Percentiles rank a stretch among this genome's conserved stretches.
Evolutionary conservation across 164 flowering plant species (phyloP).

Genomic region (Buxus sempervirens): DNA sequence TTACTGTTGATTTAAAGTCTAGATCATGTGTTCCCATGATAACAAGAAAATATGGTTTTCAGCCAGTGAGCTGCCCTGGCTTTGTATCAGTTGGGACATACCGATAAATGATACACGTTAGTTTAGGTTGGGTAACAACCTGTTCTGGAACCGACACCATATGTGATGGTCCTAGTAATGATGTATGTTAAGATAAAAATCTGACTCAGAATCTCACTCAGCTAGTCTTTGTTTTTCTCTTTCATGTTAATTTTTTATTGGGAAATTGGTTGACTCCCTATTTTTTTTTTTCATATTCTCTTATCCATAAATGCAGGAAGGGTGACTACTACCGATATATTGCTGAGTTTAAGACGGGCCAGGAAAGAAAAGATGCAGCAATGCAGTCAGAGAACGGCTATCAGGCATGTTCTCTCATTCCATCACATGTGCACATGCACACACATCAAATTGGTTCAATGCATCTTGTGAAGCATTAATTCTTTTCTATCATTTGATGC

Average conservation of each 20-base stretch:
- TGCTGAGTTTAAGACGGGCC: constrained; percentile 81
- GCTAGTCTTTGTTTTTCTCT: too few species aligned
- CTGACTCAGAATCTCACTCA: background rate
- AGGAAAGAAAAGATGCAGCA: constrained; percentile 76
- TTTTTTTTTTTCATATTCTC: background rate
- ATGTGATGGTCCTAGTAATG: too few species aligned
- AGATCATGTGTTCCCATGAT: too few species aligned
- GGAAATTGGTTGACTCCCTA: background rate
- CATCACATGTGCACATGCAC: background rate
- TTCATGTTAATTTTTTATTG: too few species aligned
- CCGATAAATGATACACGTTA: too few species aligned
- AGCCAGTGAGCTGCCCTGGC: too few species aligned
- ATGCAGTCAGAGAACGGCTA: constrained; percentile 79
- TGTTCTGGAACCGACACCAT: too few species aligned
- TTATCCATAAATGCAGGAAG: constrained; percentile 43
- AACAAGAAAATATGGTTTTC: too few species aligned
- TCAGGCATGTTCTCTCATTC: constrained; percentile 41
- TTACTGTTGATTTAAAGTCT: background rate
- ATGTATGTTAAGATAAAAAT: too few species aligned
- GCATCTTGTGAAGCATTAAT: background rate
- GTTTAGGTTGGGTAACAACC: too few species aligned
- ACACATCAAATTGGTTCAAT: background rate
- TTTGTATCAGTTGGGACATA: too few species aligned
- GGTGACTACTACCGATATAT: constrained; percentile 86
- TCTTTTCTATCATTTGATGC: background rate